Evolutionary conservation across 1,284 basidiomycete species (phyloP).

Genomic region (Cutaneotrichosporon dermatis): DNA sequence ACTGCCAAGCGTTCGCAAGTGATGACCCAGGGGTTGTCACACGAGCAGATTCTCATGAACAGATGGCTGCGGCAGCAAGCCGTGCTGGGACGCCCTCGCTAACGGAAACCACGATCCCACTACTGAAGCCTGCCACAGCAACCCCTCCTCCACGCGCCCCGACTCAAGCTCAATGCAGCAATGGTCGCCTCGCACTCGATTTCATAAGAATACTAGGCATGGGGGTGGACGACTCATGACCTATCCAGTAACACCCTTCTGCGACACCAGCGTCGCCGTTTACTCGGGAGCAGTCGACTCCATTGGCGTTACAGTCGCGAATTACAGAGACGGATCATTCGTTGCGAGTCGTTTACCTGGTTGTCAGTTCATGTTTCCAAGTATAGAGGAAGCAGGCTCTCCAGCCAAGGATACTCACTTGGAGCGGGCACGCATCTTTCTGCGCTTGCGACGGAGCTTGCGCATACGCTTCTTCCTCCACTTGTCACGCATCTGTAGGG

Average conservation of each 20-base stretch:
- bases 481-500: slow-evolving; percentile 22
- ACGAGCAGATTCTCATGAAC: no score
- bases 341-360: slow-evolving; percentile 11
- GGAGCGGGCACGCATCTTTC: slow-evolving; percentile 23
- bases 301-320: background rate
- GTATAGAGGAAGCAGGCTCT: background rate
- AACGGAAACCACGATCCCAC: no score
- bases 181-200: slow-evolving; percentile 6
- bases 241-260: no score
- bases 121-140: no score
- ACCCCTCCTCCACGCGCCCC: no score
- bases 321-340: background rate
- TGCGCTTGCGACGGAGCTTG: slow-evolving; percentile 24
- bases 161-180: no score
- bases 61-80: no score
- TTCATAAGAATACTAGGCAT: slow-evolving; percentile 3
- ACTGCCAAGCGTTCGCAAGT: no score
- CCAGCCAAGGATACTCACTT: slow-evolving; percentile 14
- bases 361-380: background rate
- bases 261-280: no score
- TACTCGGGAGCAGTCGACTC: background rate
- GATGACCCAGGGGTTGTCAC: no score
- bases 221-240: background rate
- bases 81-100: no score
- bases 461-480: slow-evolving; percentile 26